Base-by-base conservation (phyloP, 441 rosid genomes). In the Syzygium malaccense region DNA sequence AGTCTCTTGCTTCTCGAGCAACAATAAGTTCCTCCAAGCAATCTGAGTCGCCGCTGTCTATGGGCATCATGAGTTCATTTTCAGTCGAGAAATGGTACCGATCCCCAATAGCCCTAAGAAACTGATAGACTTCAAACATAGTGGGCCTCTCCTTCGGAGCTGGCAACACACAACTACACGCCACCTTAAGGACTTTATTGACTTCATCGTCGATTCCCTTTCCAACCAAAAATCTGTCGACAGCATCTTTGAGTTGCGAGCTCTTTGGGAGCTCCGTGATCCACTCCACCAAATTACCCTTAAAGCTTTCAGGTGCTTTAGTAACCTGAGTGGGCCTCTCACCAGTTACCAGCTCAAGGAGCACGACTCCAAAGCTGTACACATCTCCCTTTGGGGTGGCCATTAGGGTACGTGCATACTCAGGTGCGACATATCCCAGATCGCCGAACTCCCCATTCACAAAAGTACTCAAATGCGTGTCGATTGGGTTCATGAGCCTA, bases 391-490 rank as follows among this genome's bases (percentile, higher is more conserved):
- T 97, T 0, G 98, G 97, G 57, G 99, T 96, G 57, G 99, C 99
- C 64, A 95, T 92, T 60, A 96, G 93, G 53, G 99, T 97, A 90
- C 98, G 95, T 32, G 95, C 49, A 55, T 97, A 96, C 93, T 97
- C 99, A 0, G 99, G 99, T 88, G 99, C 98, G 86, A 95, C 98
- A 87, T 96, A 96, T 89, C 99, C 99, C 86, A 95, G 91, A 92
- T 97, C 99, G 57, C 99, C 99, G 85, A 96, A 96, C 86, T 96
- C 99, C 55, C 99, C 99, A 91, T 96, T 96, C 89, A 98, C 98
- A 23, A 96, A 98, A 62, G 98, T 95, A 91, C 99, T 95, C 90
- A 96, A 86, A 92, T 96, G 98, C 2, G 98, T 96, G 88, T 98
- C 98, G 48, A 96, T 90, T 11, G 99, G 99, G 90, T 95, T 95